Evolutionary conservation across 1,139 yeast genomes (phyloP).

Genomic region (Casaregolazyma lundiana): DNA sequence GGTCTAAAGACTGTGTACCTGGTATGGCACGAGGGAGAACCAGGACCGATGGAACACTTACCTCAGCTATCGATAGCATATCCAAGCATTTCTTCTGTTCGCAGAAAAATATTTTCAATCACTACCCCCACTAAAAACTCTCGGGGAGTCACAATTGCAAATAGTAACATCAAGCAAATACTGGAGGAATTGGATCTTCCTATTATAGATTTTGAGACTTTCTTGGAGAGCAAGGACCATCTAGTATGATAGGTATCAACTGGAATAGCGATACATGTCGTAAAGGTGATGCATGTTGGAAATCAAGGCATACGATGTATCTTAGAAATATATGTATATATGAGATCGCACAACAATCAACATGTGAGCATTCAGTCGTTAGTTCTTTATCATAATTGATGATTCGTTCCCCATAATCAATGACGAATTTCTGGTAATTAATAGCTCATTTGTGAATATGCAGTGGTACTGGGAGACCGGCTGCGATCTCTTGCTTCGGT

Average conservation of each 20-base stretch:
- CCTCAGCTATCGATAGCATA: conserved; percentile 5
- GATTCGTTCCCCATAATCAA: too few relatives aligned
- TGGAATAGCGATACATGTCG: too few relatives aligned
- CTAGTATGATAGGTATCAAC: too few relatives aligned
- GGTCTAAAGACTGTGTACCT: background rate
- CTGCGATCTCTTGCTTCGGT: background rate
- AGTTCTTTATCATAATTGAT: too few relatives aligned
- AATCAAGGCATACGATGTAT: background rate
- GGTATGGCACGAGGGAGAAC: conserved; percentile 11
- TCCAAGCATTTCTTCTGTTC: background rate
- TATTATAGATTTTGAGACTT: background rate
- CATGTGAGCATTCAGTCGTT: too few relatives aligned
- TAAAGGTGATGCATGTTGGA: background rate
- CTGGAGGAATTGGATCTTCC: conserved; percentile 1
- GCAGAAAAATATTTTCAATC: conserved; percentile 4
- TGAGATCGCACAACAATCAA: too few relatives aligned
- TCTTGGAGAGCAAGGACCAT: background rate
- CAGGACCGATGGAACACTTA: conserved; percentile 7
- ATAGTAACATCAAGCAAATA: background rate
- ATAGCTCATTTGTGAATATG: conserved; percentile 1
- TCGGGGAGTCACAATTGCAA: background rate
- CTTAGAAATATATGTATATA: too few relatives aligned
- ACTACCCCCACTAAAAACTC: conserved; percentile 4
- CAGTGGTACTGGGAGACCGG: background rate
- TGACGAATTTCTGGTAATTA: background rate